Base-by-base conservation (phyloP, 2,329 filamentous ascomycete genomes). In the Lizonia empirigonia region DNA sequence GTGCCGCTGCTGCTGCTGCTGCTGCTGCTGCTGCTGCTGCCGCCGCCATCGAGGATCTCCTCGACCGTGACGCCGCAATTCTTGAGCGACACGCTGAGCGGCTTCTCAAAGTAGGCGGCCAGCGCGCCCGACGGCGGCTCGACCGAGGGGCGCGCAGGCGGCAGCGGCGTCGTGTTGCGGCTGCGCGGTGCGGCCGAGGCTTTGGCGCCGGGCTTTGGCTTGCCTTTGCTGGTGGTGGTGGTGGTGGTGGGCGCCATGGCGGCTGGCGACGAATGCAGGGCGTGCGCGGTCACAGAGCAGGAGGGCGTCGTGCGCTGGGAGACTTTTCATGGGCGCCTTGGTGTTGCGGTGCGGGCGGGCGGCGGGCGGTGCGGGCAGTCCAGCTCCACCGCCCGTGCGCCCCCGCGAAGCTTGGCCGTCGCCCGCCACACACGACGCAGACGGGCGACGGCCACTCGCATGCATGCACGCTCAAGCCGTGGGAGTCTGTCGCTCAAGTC, bases 101-200 rank as follows among this genome's bases (percentile, higher is more conserved):
- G 59, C 18, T 89, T 82, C 50, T 87, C 83, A 44, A 91, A 82
- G 68, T 87, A 88, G 48, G 88, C 82, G 18, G 86, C 71, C 12
- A 54, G 36, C 4, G 65, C 55, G n/a, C 38, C 50, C 7, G 50
- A 53, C 22, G 62, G 52, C 12, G 68, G 65, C 72, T 74, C 56
- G 70, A 70, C 58, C 60, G 78, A 72, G 62, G 80, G 65, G 77
- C 81, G 68, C 71, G 80, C 62, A 72, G 76, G 65, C 72, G 83
- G 81, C 65, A 83, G 82, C 27, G 89, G 90, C 13, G 89, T 93
- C 27, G 88, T 90, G 73, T 91, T 92, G 67, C 89, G 86, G 69
- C 88, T 91, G 55, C 84, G 80, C 13, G 68, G 66, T 13, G 63
- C 50, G 38, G 59, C 65, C 9, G 62, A 58, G 18, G 63, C 59